Base-by-base conservation (phyloP, 176 grass and related monocot species). In the Phoenix roebelenii region DNA sequence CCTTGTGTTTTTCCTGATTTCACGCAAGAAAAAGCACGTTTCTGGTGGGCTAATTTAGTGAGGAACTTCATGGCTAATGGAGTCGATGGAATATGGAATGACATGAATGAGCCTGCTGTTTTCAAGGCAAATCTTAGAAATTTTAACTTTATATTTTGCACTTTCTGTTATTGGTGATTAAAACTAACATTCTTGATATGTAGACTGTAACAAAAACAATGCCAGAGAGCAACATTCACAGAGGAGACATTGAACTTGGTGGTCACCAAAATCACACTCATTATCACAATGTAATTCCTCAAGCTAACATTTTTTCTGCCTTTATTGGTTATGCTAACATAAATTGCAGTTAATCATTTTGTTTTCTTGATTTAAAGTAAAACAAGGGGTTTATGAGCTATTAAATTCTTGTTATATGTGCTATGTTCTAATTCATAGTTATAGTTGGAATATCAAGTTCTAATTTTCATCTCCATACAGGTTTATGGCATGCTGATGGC, bases 1-100 rank as follows among this genome's bases (percentile, higher is more conserved):
- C 83, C 89, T 77, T 96, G 92, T 87, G 92, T 88, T 65, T 96
- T 96, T 18, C 92, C 92, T 79, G 92, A 96, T 76, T 96, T 75
- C 68, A 90, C 92, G 16, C 79, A 69, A 85, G 72, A 75, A 79
- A 87, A 57, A 63, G 72, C 91, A 71, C 77, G 86, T 51, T 68
- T 75, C 17, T 96, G 91, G 91, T 96, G 91, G 91, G 72, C 91
- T 52, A 72, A 75, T 52, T 79, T 96, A 65, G 91, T 96, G 51
- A 88, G 22, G 44, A 75, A 96, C 59, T 96, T 96, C 44, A 58
- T 85, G 50, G 80, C 86, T 16, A 84, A 87, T 80, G 91, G 86
- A 1, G 83, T 96, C 66, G 83, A 96, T 70, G 92, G 92, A 25
- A 96, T 96, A 79, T 96, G 92, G 92, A 90, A 90, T 80, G 92